Conservation (phyloP, 495 filamentous ascomycete species). For the Aspergillus ostianus region DNA sequence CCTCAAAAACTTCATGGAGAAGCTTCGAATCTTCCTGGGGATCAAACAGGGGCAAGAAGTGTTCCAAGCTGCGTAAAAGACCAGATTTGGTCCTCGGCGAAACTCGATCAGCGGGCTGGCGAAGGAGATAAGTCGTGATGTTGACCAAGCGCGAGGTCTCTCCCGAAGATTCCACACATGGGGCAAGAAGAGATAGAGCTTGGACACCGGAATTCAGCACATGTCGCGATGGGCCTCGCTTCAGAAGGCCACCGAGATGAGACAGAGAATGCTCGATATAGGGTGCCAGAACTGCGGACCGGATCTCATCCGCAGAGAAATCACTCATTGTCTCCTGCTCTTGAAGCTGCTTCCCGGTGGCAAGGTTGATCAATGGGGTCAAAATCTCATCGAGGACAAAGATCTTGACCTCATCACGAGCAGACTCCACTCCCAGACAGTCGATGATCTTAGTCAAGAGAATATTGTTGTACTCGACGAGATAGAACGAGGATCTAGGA, state of each 20-base stretch:
- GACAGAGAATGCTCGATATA: constrained; percentile 68
- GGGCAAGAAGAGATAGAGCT: constrained; percentile 69
- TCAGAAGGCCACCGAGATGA: constrained; percentile 65
- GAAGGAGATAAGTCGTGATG: constrained; percentile 75
- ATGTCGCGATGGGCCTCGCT: constrained; percentile 67
- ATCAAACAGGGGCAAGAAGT: constrained; percentile 66
- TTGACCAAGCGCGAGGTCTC: constrained; percentile 71
- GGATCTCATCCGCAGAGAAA: constrained; percentile 48
- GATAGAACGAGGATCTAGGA: constrained; percentile 62
- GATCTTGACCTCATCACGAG: constrained; percentile 84
- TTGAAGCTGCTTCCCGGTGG: constrained; percentile 44
- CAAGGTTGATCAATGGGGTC: constrained; percentile 54
- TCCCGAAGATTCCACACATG: constrained; percentile 65
- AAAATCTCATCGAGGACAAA: constrained; percentile 76
- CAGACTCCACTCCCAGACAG: constrained; percentile 67
- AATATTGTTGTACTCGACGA: constrained; percentile 59
- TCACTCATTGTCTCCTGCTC: constrained; percentile 54
- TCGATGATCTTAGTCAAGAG: constrained; percentile 69
- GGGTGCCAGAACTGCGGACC: constrained; percentile 60
- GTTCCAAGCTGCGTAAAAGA: constrained; percentile 69
- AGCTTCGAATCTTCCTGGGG: constrained; percentile 46
- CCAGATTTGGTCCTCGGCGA: constrained; percentile 80
- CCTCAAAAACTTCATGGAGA: constrained; percentile 55
- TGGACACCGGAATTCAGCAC: constrained; percentile 77
- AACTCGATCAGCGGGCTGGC: constrained; percentile 77